A percentile compares a stretch with the other conserved stretches of the same genome.
Evolutionary conservation across 2,329 filamentous ascomycete genomes (phyloP).

Genomic region (Colletotrichum ledebouriae): DNA sequence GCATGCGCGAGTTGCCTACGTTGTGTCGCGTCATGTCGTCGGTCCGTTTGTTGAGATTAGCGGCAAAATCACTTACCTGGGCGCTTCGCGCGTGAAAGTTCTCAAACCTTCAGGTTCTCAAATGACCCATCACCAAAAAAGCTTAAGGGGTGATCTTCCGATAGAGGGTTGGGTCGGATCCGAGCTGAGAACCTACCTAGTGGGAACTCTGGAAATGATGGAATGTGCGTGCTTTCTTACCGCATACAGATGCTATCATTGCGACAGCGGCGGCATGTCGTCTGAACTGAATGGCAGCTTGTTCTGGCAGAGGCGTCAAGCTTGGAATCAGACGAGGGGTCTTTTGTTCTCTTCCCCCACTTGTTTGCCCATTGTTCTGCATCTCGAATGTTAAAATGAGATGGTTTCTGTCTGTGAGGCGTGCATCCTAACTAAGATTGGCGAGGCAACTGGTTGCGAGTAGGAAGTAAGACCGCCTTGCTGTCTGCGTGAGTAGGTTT

Average conservation of each 20-base stretch:
- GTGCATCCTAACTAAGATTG: background rate
- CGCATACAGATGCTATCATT: background rate
- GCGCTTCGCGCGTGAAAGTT: constrained; percentile 3
- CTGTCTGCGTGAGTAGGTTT: background rate
- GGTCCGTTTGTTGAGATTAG: background rate
- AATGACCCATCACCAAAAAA: background rate
- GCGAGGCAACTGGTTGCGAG: background rate
- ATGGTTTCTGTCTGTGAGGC: background rate
- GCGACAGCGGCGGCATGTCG: background rate
- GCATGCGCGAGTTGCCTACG: background rate
- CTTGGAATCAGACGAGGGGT: background rate
- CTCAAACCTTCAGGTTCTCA: background rate
- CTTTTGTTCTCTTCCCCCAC: no score
- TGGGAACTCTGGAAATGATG: background rate
- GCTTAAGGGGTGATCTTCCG: background rate
- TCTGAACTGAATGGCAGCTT: background rate
- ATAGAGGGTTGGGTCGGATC: background rate
- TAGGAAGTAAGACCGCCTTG: background rate
- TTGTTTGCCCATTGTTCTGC: background rate
- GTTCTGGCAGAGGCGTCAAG: background rate
- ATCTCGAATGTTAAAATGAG: background rate
- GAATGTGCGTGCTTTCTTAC: background rate
- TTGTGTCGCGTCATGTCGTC: background rate
- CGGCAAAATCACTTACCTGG: background rate
- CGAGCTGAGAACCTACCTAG: background rate